phyloP scores from a whole-genome alignment of 2,329 filamentous ascomycete genomes.

The Rhynchosporium secalis region DNA sequence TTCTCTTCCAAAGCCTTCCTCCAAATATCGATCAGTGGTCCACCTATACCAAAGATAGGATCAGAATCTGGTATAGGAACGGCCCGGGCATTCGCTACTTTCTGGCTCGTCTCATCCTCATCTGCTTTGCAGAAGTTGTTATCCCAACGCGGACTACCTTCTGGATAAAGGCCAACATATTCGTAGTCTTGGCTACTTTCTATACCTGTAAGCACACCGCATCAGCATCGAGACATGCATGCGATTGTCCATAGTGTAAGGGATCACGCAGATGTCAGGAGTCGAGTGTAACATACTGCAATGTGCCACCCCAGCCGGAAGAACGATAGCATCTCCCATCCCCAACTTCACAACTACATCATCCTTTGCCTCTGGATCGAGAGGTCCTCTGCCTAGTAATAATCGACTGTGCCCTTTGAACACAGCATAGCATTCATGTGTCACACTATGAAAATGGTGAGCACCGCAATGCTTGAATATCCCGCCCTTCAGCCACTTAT shows the following conservation, averaged over 20 bases:
- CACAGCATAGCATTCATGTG: conserved; percentile 43
- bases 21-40: conserved; percentile 30
- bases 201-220: conserved; percentile 4
- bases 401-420: conserved; percentile 37
- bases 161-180: conserved; percentile 42
- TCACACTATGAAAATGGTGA: conserved; percentile 41
- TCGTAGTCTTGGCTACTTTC: conserved; percentile 38
- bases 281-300: conserved; percentile 24
- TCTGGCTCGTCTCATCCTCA: conserved; percentile 24
- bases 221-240: conserved; percentile 6
- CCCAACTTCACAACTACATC: conserved; percentile 26
- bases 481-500: conserved; percentile 40
- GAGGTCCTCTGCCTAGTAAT: conserved; percentile 38
- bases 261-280: neutral
- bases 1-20: neutral
- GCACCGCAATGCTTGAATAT: conserved; percentile 31
- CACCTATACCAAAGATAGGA: conserved; percentile 28
- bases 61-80: conserved; percentile 28
- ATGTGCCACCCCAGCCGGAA: conserved; percentile 42
- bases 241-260: neutral
- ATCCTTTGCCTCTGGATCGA: conserved; percentile 25
- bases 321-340: conserved; percentile 41
- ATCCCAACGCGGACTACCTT: conserved; percentile 33
- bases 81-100: conserved; percentile 26
- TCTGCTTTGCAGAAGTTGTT: conserved; percentile 34